These are phyloP conservation scores for Hansenula anomala DNA, from an alignment of 1,139 yeast genomes.

Conservation along the genomic window DNA sequence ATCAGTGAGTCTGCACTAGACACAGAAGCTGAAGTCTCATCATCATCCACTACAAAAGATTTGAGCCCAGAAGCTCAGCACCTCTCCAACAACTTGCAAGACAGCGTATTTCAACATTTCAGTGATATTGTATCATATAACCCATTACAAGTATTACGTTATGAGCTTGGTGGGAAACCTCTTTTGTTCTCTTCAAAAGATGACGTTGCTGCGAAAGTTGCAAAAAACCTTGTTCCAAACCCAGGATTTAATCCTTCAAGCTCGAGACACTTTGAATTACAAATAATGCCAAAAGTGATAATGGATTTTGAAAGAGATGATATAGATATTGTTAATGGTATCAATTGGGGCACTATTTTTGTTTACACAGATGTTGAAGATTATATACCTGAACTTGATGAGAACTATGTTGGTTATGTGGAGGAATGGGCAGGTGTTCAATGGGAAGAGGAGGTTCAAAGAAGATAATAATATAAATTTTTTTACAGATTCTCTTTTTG, in stretches of 20 bases:
- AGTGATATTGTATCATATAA: constrained; percentile 71
- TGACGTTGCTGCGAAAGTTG: constrained; percentile 24
- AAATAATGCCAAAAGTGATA: constrained; percentile 91
- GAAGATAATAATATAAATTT: constrained; percentile 1
- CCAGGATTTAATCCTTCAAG: constrained; percentile 63
- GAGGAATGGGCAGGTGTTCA: constrained; percentile 95
- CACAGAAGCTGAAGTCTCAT: constrained; percentile 31
- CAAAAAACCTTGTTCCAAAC: constrained; percentile 35
- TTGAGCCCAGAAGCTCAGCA: constrained; percentile 31
- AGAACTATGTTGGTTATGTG: constrained; percentile 69
- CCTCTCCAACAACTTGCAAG: constrained; percentile 47
- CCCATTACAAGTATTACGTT: constrained; percentile 81
- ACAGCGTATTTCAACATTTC: constrained; percentile 73
- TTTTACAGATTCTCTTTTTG: too few relatives aligned
- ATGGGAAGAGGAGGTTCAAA: constrained; percentile 56
- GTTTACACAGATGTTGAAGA: constrained; percentile 81
- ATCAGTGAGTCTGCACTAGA: constrained; percentile 28
- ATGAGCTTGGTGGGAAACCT: constrained; percentile 73
- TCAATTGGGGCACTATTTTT: constrained; percentile 97
- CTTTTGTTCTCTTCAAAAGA: constrained; percentile 61
- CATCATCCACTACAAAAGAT: constrained; percentile 14
- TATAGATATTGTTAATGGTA: constrained; percentile 56
- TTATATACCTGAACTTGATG: constrained; percentile 53
- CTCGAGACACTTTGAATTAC: constrained; percentile 70
- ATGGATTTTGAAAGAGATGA: constrained; percentile 62